Conservation (phyloP, 345 rosid species). For the Cardamine chenopodiifolia region DNA sequence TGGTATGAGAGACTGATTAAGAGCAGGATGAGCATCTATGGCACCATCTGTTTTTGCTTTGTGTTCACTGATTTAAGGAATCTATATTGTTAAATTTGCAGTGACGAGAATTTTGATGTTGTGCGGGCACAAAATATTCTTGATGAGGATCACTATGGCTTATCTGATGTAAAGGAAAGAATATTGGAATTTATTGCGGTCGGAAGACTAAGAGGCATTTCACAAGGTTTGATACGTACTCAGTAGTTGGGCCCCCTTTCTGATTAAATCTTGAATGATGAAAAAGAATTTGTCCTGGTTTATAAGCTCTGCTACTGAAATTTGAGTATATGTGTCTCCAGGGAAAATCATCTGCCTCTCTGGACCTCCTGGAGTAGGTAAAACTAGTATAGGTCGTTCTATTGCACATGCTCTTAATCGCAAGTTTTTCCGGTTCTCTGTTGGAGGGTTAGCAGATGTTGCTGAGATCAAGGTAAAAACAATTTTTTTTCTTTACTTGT, state of each 20-base stretch:
- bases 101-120: constrained; percentile 97
- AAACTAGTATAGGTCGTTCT: constrained; percentile 98
- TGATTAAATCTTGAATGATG: constrained; percentile 30
- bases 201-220: constrained; percentile 94
- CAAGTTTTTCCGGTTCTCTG: constrained; percentile 93
- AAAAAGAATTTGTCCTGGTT: not conserved
- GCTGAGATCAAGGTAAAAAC: constrained; percentile 94
- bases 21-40: not conserved
- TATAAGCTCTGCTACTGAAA: constrained; percentile 26
- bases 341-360: constrained; percentile 99
- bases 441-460: constrained; percentile 97
- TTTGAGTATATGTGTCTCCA: constrained; percentile 43
- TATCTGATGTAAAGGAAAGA: constrained; percentile 95
- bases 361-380: constrained; percentile 99
- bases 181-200: constrained; percentile 98
- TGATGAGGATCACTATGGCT: constrained; percentile 98
- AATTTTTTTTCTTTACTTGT: not conserved
- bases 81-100: constrained; percentile 43
- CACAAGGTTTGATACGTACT: constrained; percentile 67
- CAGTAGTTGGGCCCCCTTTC: constrained; percentile 18
- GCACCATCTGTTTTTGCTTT: constrained; percentile 13
- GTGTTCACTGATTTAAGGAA: constrained; percentile 11
- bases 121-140: constrained; percentile 82
- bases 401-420: constrained; percentile 96
- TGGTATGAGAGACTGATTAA: constrained; percentile 16